Conservation (phyloP, 495 filamentous ascomycete species). For the Hypoxylon cercidicola region DNA sequence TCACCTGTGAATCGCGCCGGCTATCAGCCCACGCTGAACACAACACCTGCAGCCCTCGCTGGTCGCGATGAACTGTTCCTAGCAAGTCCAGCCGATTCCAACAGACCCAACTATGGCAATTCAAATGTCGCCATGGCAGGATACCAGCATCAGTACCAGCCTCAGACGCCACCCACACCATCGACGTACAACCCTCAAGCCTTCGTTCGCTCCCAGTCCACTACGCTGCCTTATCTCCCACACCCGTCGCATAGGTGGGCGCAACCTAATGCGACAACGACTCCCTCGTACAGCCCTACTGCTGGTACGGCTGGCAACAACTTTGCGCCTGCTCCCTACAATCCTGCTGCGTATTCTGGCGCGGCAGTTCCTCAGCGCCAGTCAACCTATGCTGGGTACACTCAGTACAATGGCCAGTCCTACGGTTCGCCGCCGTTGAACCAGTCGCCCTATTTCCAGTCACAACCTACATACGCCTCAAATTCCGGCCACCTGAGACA, state of each 20-base stretch:
- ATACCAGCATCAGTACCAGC: conserved; percentile 71
- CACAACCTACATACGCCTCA: conserved; percentile 45
- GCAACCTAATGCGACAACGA: conserved; percentile 24
- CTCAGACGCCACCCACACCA: conserved; percentile 63
- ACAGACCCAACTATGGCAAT: conserved; percentile 59
- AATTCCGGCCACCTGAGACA: conserved; percentile 43
- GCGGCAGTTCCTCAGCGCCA: conserved; percentile 54
- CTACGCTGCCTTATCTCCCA: conserved; percentile 56
- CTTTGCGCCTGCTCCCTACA: conserved; percentile 56
- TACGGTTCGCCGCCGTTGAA: conserved; percentile 50
- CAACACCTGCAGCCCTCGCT: conserved; percentile 44
- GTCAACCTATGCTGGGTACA: conserved; percentile 56
- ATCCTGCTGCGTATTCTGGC: conserved; percentile 61
- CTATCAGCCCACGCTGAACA: conserved; percentile 44
- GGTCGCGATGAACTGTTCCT: conserved; percentile 62
- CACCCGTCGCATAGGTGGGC: conserved; percentile 49
- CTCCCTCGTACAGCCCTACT: conserved; percentile 43
- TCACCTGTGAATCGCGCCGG: conserved; percentile 50
- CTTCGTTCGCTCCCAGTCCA: conserved; percentile 73
- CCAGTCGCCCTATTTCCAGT: conserved; percentile 51
- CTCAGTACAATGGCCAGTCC: conserved; percentile 49
- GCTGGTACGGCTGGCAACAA: conserved; percentile 27
- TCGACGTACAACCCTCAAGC: conserved; percentile 84
- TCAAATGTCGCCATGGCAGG: conserved; percentile 60
- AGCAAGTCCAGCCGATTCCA: conserved; percentile 52